These are phyloP conservation scores for Arabidopsis arenosa DNA, from an alignment of 345 rosid species.

Conservation along the genomic window DNA sequence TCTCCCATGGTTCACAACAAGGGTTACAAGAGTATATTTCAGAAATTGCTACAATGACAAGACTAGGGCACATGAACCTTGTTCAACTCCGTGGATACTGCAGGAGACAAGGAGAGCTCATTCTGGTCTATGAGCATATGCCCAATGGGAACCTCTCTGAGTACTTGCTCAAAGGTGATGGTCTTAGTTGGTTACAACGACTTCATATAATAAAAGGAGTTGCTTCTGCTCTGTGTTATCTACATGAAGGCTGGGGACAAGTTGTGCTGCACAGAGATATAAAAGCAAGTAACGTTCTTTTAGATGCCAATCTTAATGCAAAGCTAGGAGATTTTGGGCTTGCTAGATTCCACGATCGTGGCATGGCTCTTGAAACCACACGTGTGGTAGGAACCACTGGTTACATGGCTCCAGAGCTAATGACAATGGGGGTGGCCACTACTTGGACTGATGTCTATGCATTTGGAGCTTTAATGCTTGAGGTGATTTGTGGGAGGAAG, in stretches of 20 bases:
- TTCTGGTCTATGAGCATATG: slow-evolving; percentile 50
- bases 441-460: too few species aligned
- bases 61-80: slow-evolving; percentile 45
- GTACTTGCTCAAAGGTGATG: slow-evolving; percentile 27
- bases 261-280: slow-evolving; percentile 50
- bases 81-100: slow-evolving; percentile 52
- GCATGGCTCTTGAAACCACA: too few species aligned
- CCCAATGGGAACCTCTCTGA: slow-evolving; percentile 49
- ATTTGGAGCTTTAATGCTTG: too few species aligned
- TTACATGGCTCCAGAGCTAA: too few species aligned
- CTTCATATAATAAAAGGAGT: slow-evolving; percentile 46
- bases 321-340: too few species aligned
- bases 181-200: slow-evolving; percentile 50
- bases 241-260: slow-evolving; percentile 52
- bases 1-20: background rate
- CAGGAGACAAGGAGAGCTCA: slow-evolving; percentile 43
- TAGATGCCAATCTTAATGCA: too few species aligned
- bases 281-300: slow-evolving; percentile 47
- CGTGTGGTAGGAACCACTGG: too few species aligned
- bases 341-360: too few species aligned
- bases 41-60: background rate
- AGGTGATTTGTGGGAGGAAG: too few species aligned
- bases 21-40: background rate
- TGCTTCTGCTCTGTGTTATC: slow-evolving; percentile 47
- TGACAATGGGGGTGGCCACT: too few species aligned